Evolutionary conservation across 257 asterid species (phyloP).

Genomic region (Capsicum baccatum): DNA sequence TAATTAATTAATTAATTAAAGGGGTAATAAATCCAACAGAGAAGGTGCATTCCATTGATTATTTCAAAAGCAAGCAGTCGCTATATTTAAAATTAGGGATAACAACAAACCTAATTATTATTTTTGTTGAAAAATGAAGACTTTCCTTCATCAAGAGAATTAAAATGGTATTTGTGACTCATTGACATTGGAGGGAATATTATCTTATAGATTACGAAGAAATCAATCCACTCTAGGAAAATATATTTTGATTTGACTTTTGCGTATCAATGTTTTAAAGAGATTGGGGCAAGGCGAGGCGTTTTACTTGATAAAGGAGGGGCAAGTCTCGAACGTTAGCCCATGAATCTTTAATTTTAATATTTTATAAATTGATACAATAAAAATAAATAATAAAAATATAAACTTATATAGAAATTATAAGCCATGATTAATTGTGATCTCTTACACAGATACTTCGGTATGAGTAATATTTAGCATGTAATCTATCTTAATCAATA

Average conservation of each 20-base stretch:
- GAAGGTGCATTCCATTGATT: constrained; percentile 74
- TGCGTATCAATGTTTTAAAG: neutral
- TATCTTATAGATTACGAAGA: neutral
- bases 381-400: no score
- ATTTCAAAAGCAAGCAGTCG: constrained; percentile 22
- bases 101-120: neutral
- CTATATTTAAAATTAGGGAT: neutral
- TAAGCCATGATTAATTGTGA: no score
- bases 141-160: neutral
- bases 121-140: neutral
- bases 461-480: neutral
- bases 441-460: no score
- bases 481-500: neutral
- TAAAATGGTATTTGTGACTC: neutral
- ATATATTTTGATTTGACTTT: neutral
- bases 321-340: no score
- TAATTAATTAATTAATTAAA: neutral
- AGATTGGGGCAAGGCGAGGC: no score
- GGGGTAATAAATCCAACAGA: constrained; percentile 59
- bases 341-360: no score
- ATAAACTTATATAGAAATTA: no score
- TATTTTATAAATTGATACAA: no score
- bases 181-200: constrained; percentile 15
- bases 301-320: no score
- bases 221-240: neutral